Evolutionary conservation across 73 alveolate species (phyloP).

Genomic region (Paramecium sexaurelia): DNA sequence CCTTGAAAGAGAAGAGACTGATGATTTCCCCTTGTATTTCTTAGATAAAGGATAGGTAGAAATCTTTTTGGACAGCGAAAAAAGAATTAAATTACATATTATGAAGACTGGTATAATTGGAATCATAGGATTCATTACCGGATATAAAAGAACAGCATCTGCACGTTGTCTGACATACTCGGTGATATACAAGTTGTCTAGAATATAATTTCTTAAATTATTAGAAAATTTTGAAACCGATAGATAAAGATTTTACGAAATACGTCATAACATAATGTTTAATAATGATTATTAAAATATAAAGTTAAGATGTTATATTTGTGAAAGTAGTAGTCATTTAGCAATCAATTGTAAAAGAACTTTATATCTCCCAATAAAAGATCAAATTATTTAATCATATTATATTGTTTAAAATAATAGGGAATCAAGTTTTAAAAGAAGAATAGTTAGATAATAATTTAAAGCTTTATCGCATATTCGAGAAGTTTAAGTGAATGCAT

Average conservation of each 20-base stretch:
- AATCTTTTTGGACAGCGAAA: neutral
- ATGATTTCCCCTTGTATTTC: conserved; percentile 28
- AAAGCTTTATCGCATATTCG: neutral
- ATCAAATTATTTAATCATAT: neutral
- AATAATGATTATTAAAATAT: neutral
- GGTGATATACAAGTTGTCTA: neutral
- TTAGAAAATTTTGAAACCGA: neutral
- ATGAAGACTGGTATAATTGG: neutral
- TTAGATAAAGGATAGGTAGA: neutral
- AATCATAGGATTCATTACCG: conserved; percentile 17
- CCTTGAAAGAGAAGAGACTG: neutral
- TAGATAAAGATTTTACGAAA: neutral
- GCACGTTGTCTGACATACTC: conserved; percentile 36
- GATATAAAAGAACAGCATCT: conserved; percentile 44
- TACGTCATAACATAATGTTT: neutral
- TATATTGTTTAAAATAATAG: neutral
- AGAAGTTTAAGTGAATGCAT: neutral
- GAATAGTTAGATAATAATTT: neutral
- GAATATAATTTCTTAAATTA: neutral
- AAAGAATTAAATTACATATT: conserved; percentile 39
- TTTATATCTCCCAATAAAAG: neutral
- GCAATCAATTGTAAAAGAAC: conserved; percentile 15
- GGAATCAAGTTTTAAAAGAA: neutral
- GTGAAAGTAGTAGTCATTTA: conserved; percentile 45
- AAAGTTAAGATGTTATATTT: neutral